Conservation (phyloP, 768 basidiomycete genomes). For the Kwoniella bestiolae region DNA sequence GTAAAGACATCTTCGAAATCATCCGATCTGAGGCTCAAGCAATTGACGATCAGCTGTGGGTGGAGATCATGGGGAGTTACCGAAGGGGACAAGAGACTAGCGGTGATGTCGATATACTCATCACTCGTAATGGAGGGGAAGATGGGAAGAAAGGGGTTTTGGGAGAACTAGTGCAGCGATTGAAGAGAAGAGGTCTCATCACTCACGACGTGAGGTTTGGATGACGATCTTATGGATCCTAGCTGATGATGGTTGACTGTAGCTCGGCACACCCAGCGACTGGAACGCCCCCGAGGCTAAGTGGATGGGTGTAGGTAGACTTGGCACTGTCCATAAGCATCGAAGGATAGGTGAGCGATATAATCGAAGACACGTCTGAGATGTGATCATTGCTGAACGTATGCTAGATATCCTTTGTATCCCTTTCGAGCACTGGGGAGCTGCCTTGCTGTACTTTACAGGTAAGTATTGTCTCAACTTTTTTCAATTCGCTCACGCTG, state of each 20-base stretch:
- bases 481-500: not conserved
- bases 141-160: conserved; percentile 76
- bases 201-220: conserved; percentile 64
- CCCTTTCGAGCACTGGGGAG: conserved; percentile 77
- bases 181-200: conserved; percentile 69
- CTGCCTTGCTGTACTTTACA: conserved; percentile 89
- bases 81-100: conserved; percentile 80
- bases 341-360: conserved; percentile 68
- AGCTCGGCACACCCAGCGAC: conserved; percentile 74
- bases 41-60: conserved; percentile 71
- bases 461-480: conserved; percentile 60
- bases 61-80: conserved; percentile 93
- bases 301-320: conserved; percentile 78
- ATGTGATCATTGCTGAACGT: no score
- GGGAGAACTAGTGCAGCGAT: conserved; percentile 63
- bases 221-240: not conserved
- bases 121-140: conserved; percentile 73
- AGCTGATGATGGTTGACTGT: not conserved
- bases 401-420: conserved; percentile 74
- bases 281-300: conserved; percentile 70
- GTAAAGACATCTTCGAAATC: conserved; percentile 69
- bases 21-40: conserved; percentile 73
- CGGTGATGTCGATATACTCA: conserved; percentile 89
- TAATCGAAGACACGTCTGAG: not conserved
- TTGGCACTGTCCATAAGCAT: conserved; percentile 61